Conservation (phyloP, 768 basidiomycete species). For the Trametes meyenii region DNA sequence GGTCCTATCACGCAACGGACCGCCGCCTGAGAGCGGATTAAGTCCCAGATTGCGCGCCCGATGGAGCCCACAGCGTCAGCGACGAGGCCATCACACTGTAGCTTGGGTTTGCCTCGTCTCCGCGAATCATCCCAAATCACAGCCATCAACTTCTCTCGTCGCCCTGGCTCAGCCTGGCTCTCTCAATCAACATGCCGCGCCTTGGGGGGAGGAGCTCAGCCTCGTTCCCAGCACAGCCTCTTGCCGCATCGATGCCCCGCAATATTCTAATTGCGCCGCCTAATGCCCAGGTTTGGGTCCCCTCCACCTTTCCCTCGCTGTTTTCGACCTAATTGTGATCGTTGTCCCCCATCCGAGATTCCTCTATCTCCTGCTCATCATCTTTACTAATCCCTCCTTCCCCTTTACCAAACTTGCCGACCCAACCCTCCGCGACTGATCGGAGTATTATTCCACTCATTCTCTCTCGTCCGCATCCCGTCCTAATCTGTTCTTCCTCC, state of each 20-base stretch:
- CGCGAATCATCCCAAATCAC: conserved; percentile 20
- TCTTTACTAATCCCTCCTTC: conserved; percentile 8
- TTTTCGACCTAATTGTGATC: conserved; percentile 25
- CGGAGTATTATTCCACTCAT: conserved; percentile 13
- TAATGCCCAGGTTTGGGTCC: background rate
- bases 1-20: conserved; percentile 12
- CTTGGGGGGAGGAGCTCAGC: background rate
- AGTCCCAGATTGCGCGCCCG: conserved; percentile 9
- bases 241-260: conserved; percentile 14
- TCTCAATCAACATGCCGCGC: conserved; percentile 13
- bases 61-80: background rate
- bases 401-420: conserved; percentile 18
- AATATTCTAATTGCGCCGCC: conserved; percentile 7
- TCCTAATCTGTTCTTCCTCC: conserved; percentile 4
- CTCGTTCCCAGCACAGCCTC: conserved; percentile 15
- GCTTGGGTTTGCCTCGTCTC: conserved; percentile 13
- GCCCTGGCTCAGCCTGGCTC: conserved; percentile 9
- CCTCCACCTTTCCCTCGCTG: conserved; percentile 8
- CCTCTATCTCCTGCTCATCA: conserved; percentile 12
- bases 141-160: conserved; percentile 23
- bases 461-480: conserved; percentile 1
- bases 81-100: conserved; percentile 3
- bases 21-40: conserved; percentile 19
- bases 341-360: conserved; percentile 16
- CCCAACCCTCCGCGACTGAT: conserved; percentile 21